Base-by-base conservation (phyloP, 352 stramenopile species). In the Stramenopiles sp. region DNA sequence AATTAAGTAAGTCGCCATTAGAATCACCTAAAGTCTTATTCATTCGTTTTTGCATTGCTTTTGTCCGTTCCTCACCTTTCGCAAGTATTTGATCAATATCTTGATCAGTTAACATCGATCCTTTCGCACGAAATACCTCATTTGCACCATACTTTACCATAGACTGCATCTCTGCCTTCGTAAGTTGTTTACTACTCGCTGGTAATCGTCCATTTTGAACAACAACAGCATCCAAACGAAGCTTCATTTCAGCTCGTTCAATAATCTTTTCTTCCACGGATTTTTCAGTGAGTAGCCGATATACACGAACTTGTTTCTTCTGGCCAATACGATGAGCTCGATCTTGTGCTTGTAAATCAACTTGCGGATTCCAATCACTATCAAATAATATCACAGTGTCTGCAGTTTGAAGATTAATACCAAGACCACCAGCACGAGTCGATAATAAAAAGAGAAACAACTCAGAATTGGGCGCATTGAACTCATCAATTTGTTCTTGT, bases 211-310 rank as follows among this genome's bases (percentile, higher is more conserved):
- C 81, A 47, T 98, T 81, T 58, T 98, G 85, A 50, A 98, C 94
- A 24, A 98, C 91, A 15, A 85, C 79, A 1, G 83, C 84, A 53
- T 98, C 90, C 51, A 83, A 61, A 43, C 94, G 91, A 18, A 94
- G 55, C 59, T 99, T 99, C 38, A 89, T 72, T 29, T 83, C 84
- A 0, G 85, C 85, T 43, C 85, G 75, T 48, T 84, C 76, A 4
- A 96, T 58, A 29, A 99, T 96, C 54, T 91, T 92, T 53, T 99
- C 83, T 50, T 99, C 87, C 0, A 97, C 78, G 0, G 83, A 86
- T 28, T 71, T 74, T 42, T 93, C 66, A 36, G 86, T 92, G 36
- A 96, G 78, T 28, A 99, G 72, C 17, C 85, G 73, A 56, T 94
- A 98, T 2, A 98, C 83, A 36, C 77, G 78, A 39, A 96, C 85